A percentile compares a stretch with the other conserved stretches of the same genome.
Evolutionary conservation across 805 yeast genomes (phyloP).

Genomic region (Diddensiella transvaalensis): DNA sequence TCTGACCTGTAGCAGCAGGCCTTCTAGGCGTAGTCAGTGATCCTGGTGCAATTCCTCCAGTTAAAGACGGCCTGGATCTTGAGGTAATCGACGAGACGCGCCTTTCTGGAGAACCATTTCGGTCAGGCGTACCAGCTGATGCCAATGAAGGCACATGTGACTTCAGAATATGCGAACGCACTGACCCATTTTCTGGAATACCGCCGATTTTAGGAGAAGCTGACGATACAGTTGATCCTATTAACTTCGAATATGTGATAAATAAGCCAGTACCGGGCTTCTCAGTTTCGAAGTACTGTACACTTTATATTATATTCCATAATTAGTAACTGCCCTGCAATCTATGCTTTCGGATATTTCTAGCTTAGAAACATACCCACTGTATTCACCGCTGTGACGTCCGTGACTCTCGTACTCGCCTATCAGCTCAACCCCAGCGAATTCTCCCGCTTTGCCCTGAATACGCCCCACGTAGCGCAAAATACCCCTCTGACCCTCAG

Average conservation of each 20-base stretch:
- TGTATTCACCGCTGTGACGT: conserved; percentile 79
- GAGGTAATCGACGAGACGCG: background rate
- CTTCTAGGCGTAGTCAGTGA: background rate
- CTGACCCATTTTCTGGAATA: background rate
- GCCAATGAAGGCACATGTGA: background rate
- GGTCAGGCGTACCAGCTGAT: background rate
- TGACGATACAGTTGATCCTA: conserved; percentile 7
- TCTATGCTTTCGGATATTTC: too few relatives aligned
- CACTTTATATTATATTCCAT: conserved; percentile 30
- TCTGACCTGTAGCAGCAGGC: background rate
- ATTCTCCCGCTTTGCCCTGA: conserved; percentile 65
- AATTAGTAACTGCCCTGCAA: too few relatives aligned
- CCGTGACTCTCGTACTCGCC: conserved; percentile 65
- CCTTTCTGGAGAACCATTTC: background rate
- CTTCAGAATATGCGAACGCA: background rate
- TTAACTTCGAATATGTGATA: conserved; percentile 39
- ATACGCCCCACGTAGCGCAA: conserved; percentile 71
- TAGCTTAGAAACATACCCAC: conserved; percentile 35
- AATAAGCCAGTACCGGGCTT: conserved; percentile 72
- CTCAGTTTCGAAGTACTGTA: conserved; percentile 60
- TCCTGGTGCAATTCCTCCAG: background rate
- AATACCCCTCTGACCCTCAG: conserved; percentile 68
- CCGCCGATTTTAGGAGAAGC: background rate
- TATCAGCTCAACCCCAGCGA: conserved; percentile 84
- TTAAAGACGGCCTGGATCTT: background rate